A percentile compares a stretch with the other conserved stretches of the same genome.
Evolutionary conservation across 1,139 yeast species (phyloP).

Genomic region (Protomyces inouyei): DNA sequence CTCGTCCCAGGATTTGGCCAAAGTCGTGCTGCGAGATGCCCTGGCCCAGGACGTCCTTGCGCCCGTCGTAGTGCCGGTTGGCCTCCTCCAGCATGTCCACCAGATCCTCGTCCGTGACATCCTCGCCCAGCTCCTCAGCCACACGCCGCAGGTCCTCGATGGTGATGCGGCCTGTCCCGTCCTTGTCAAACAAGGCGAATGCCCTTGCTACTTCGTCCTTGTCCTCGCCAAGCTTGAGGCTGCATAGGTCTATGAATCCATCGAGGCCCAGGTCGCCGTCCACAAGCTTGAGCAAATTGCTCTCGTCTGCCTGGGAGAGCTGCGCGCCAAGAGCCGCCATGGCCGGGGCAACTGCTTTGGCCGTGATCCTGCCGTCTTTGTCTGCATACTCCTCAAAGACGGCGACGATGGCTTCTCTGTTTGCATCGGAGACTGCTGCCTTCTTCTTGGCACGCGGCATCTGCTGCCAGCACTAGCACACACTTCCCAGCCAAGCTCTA

Average conservation of each 20-base stretch:
- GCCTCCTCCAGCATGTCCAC: constrained; percentile 29
- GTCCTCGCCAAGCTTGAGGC: not conserved
- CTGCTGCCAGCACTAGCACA: not conserved
- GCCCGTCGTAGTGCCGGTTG: not conserved
- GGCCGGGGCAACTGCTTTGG: not conserved
- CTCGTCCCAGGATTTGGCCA: constrained; percentile 27
- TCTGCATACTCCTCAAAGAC: not conserved
- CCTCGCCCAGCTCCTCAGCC: constrained; percentile 28
- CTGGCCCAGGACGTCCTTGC: constrained; percentile 1
- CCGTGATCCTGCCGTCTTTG: not conserved
- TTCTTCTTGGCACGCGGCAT: not conserved
- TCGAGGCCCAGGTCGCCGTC: not conserved
- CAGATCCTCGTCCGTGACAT: constrained; percentile 24
- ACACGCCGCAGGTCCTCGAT: constrained; percentile 28
- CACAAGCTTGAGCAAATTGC: not conserved
- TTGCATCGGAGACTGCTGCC: not conserved
- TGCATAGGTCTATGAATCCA: not conserved
- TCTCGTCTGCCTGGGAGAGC: not conserved
- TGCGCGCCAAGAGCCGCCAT: not conserved
- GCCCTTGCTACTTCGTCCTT: constrained; percentile 27
- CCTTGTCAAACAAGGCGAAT: constrained; percentile 29
- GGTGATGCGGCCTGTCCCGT: constrained; percentile 28
- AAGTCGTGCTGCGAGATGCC: constrained; percentile 25
- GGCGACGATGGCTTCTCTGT: not conserved
- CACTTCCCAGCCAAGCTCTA: not conserved